Evolutionary conservation across 2,329 filamentous ascomycete species (phyloP), one percentile per base, ranked within the genome.

Genomic region (Sclerotiophoma versabilis): DNA sequence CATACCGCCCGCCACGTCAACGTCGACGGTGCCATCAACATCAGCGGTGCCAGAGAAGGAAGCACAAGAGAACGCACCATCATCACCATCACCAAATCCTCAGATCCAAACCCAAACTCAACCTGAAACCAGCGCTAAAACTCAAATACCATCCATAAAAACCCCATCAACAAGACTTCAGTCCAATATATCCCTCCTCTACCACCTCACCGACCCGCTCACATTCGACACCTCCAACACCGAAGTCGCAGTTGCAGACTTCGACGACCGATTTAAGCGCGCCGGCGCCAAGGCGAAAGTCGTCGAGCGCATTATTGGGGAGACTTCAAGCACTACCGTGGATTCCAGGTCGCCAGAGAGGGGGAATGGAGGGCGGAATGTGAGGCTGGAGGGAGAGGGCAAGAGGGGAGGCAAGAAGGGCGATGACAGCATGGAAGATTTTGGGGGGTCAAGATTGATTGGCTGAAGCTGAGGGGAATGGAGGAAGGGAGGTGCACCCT

Each of bases 181-280:
- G 51, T 93, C 90, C 76, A 93, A 98, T 68, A 77, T 97, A 50
- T 81, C 84, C 26, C 84, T 86, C 7, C 80, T 98, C 9, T 87
- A 92, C 58, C 87, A 89, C 20, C 80, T 97, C 12, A 87, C 92
- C 3, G 92, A 96, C 72, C 87, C 88, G 0, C 86, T 87, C 5
- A 93, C 87, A 1, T 76, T 97, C 36, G 87, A 87, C 14, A 93
- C 87, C 17, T 83, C 88, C 54, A 99, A 99, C 71, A 89, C 85
- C 4, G 93, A 98, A 70, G 91, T 96, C 39, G 88, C 89, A 0
- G 92, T 99, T 19, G 89, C 89, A 44, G 93, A 97, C 67, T 93
- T 96, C 68, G 95, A 99, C 68, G 91, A 97, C 72, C 83, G 93
- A 11, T 71, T 96, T 32, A 95, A 93, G 76, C 85, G 91, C 60